phyloP scores from a whole-genome alignment of 306 rosid genomes.

The Glycyrrhiza uralensis region DNA sequence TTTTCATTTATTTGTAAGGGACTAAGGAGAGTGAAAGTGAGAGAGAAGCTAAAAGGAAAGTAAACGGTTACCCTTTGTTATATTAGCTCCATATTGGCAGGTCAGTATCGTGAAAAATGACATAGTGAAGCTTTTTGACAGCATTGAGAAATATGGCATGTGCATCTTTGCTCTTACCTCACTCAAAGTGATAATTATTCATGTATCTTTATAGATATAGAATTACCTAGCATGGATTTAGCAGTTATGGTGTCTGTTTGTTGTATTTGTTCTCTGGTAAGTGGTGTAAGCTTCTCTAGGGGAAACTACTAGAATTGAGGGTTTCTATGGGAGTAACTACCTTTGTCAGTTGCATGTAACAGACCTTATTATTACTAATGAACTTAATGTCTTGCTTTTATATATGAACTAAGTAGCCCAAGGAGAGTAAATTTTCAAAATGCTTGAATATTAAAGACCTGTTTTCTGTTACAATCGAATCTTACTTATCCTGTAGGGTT shows the following conservation, averaged over 20 bases:
- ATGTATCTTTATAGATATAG: background rate
- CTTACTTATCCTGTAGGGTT: slow-evolving; percentile 6
- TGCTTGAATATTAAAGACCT: background rate
- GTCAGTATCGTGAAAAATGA: slow-evolving; percentile 71
- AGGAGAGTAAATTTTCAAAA: slow-evolving; percentile 12
- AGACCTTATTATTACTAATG: background rate
- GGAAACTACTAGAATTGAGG: slow-evolving; percentile 6
- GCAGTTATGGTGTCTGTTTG: slow-evolving; percentile 17
- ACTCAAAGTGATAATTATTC: background rate
- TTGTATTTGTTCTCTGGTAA: slow-evolving; percentile 1
- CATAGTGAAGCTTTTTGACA: slow-evolving; percentile 88
- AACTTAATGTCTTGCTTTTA: slow-evolving; percentile 11
- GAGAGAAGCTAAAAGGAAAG: slow-evolving; percentile 24
- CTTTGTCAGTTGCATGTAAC: background rate
- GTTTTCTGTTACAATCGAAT: background rate
- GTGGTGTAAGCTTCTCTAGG: background rate
- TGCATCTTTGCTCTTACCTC: slow-evolving; percentile 22
- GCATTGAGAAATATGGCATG: slow-evolving; percentile 94
- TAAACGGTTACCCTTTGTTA: slow-evolving; percentile 49
- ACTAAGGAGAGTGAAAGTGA: background rate
- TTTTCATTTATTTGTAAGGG: slow-evolving; percentile 22
- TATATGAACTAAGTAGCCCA: background rate
- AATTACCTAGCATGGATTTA: background rate
- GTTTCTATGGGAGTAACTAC: background rate
- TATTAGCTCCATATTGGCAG: slow-evolving; percentile 45